phyloP scores from a whole-genome alignment of 768 basidiomycete species.

The Coprinopsis strossmayeri region DNA sequence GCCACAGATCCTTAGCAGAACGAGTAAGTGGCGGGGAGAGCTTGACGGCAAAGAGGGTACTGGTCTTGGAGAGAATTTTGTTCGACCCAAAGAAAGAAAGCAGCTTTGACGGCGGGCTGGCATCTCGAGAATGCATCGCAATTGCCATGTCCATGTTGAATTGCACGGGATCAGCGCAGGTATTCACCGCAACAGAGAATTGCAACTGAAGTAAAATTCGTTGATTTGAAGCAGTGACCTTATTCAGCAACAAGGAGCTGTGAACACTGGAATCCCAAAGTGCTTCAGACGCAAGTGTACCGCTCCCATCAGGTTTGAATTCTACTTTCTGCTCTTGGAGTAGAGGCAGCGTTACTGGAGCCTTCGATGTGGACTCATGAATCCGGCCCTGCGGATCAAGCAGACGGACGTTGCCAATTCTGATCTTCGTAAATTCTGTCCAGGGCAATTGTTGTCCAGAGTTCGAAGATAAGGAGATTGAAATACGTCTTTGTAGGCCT shows the following conservation, averaged over 20 bases:
- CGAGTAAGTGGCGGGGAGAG: slow-evolving; percentile 82
- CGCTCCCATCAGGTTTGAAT: slow-evolving; percentile 82
- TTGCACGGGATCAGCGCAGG: slow-evolving; percentile 77
- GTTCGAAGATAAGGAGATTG: slow-evolving; percentile 73
- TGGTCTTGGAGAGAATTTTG: slow-evolving; percentile 72
- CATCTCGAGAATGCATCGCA: slow-evolving; percentile 78
- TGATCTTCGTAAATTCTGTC: slow-evolving; percentile 70
- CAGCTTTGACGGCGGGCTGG: slow-evolving; percentile 75
- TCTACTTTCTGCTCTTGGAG: slow-evolving; percentile 66
- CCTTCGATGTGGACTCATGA: slow-evolving; percentile 70
- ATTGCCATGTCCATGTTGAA: slow-evolving; percentile 87
- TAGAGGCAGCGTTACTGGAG: slow-evolving; percentile 66
- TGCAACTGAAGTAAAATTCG: slow-evolving; percentile 72
- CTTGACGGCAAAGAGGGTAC: slow-evolving; percentile 76
- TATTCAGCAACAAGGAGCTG: slow-evolving; percentile 79
- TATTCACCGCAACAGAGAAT: slow-evolving; percentile 79
- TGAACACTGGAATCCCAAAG: slow-evolving; percentile 95
- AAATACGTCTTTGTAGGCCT: slow-evolving; percentile 82
- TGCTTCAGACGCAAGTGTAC: slow-evolving; percentile 58
- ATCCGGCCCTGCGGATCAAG: slow-evolving; percentile 78
- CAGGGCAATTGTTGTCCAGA: slow-evolving; percentile 89
- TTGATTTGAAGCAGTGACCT: slow-evolving; percentile 72
- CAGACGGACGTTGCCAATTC: slow-evolving; percentile 77
- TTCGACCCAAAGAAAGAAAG: slow-evolving; percentile 70
- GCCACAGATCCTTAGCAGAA: slow-evolving; percentile 87